These are phyloP conservation scores for Candida boidinii DNA, from an alignment of 805 yeast species.

Conservation along the genomic window DNA sequence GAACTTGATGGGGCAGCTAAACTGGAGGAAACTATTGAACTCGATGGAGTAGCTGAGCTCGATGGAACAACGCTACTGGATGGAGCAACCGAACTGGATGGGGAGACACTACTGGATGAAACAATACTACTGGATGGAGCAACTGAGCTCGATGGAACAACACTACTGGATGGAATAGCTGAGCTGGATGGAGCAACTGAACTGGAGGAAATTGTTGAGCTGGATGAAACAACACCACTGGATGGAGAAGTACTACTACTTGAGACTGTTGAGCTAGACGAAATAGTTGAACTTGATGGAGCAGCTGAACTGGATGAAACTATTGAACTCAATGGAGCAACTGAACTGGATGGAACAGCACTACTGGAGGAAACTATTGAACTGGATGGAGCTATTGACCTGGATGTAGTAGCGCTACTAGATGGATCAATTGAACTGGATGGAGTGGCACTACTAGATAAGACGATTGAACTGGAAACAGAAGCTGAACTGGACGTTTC, in stretches of 20 bases:
- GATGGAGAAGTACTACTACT: constrained; percentile 1
- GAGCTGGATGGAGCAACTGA: not conserved
- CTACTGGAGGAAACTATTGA: not conserved
- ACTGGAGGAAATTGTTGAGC: not conserved
- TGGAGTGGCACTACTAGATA: too few species aligned
- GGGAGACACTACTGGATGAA: too few species aligned
- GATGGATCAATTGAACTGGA: not conserved
- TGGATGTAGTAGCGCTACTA: too few species aligned
- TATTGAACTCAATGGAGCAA: not conserved
- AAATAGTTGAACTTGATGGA: not conserved
- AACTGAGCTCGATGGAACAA: too few species aligned
- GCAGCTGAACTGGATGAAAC: not conserved
- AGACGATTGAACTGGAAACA: not conserved
- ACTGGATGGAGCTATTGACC: too few species aligned
- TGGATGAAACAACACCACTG: not conserved
- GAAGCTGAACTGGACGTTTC: not conserved
- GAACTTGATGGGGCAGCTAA: not conserved
- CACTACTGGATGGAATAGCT: not conserved
- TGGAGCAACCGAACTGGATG: not conserved
- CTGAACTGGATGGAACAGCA: not conserved
- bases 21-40: not conserved
- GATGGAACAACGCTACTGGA: not conserved
- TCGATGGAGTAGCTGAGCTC: not conserved
- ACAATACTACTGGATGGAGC: too few species aligned
- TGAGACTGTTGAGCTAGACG: too few species aligned